Evolutionary conservation across 2,329 filamentous ascomycete species (phyloP).

Genomic region (Rugonectria rugulosa): DNA sequence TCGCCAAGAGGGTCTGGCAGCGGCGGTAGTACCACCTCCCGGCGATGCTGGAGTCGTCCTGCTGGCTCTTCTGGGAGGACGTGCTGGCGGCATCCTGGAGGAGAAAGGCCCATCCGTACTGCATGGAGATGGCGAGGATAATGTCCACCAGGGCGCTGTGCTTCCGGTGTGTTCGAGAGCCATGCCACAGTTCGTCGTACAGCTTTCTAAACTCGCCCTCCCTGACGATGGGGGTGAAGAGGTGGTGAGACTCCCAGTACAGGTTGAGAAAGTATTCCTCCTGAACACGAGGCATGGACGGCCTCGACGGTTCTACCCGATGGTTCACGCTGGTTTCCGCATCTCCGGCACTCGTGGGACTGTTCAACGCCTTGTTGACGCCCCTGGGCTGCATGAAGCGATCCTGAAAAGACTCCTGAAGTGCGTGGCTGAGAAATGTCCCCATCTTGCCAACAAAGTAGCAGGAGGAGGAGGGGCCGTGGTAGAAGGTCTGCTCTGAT

Average conservation of each 20-base stretch:
- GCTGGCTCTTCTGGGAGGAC: not conserved
- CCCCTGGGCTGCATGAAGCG: conserved; percentile 28
- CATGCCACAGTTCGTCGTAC: conserved; percentile 50
- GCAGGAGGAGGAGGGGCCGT: conserved; percentile 53
- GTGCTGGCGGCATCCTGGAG: not conserved
- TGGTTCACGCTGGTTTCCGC: not conserved
- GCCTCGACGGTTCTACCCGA: not conserved
- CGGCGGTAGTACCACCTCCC: conserved; percentile 57
- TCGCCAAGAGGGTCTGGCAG: conserved; percentile 51
- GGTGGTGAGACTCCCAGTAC: conserved; percentile 56
- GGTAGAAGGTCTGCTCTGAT: conserved; percentile 49
- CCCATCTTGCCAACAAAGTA: conserved; percentile 55
- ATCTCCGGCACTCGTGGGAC: conserved; percentile 6
- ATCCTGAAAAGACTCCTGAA: conserved; percentile 38
- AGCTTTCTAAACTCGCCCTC: conserved; percentile 52
- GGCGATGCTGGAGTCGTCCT: conserved; percentile 50
- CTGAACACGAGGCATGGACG: conserved; percentile 50
- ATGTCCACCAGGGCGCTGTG: conserved; percentile 61
- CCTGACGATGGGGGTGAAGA: conserved; percentile 49
- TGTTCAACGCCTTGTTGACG: conserved; percentile 15
- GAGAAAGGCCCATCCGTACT: conserved; percentile 48
- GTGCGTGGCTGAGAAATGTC: conserved; percentile 42
- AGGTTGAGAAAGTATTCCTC: conserved; percentile 56
- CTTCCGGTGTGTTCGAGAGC: conserved; percentile 38
- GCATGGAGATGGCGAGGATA: conserved; percentile 60